These are phyloP conservation scores for Verruconis gallopava DNA, from an alignment of 2,329 filamentous ascomycete species.

Conservation along the genomic window DNA sequence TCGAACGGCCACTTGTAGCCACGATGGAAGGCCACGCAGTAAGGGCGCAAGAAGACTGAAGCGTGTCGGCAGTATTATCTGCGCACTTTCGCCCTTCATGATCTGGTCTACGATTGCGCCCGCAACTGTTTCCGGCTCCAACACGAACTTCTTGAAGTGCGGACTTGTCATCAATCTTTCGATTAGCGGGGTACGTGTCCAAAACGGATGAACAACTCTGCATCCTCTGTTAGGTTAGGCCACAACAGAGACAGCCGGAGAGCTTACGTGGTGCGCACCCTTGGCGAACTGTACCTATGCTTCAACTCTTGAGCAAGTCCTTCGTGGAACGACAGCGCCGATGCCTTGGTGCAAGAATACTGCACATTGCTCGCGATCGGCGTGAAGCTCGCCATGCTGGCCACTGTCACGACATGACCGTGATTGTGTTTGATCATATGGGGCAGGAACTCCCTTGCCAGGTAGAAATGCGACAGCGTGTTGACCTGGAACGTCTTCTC, in stretches of 20 bases:
- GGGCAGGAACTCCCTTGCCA: constrained; percentile 16
- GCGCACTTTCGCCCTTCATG: constrained; percentile 41
- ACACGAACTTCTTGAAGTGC: constrained; percentile 38
- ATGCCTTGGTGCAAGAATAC: constrained; percentile 55
- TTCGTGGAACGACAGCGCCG: constrained; percentile 55
- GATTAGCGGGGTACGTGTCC: constrained; percentile 47
- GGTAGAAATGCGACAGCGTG: constrained; percentile 52
- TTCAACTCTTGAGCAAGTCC: constrained; percentile 30
- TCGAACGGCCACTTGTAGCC: constrained; percentile 46
- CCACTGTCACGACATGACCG: constrained; percentile 3
- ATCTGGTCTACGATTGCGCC: constrained; percentile 50
- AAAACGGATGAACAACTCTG: constrained; percentile 47
- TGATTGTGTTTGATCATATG: background rate
- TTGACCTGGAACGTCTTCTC: constrained; percentile 50
- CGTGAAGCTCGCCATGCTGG: constrained; percentile 33
- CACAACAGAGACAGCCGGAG: background rate
- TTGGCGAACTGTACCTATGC: constrained; percentile 47
- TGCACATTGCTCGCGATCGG: constrained; percentile 51
- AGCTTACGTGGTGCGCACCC: constrained; percentile 44
- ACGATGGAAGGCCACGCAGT: constrained; percentile 44
- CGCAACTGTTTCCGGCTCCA: constrained; percentile 50
- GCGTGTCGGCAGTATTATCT: constrained; percentile 41
- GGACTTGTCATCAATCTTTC: constrained; percentile 38
- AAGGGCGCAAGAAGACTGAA: constrained; percentile 5
- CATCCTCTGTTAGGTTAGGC: too few relatives aligned